phyloP scores from a whole-genome alignment of 2,329 filamentous ascomycete genomes.

The Calonectria hongkongensis region DNA sequence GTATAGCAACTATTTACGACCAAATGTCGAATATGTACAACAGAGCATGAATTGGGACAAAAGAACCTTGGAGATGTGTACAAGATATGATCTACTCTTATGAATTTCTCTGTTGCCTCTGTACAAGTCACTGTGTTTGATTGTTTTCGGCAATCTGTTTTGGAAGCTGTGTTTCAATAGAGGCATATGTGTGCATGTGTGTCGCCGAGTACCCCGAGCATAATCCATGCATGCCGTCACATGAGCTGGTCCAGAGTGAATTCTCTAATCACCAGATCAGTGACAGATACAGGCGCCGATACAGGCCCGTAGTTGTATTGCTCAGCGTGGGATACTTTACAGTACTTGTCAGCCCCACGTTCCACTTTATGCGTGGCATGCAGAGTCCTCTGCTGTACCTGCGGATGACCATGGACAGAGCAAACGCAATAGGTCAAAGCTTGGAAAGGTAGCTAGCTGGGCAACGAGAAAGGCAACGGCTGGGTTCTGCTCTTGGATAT shows the following conservation, averaged over 20 bases:
- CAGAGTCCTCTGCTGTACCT: slow-evolving; percentile 23
- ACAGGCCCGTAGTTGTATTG: no score
- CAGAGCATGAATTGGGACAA: slow-evolving; percentile 46
- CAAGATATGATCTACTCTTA: slow-evolving; percentile 30
- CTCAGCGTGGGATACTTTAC: no score
- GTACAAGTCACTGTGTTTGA: background rate
- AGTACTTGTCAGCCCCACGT: slow-evolving; percentile 29
- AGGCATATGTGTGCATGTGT: background rate
- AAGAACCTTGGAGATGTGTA: slow-evolving; percentile 39
- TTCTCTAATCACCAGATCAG: background rate
- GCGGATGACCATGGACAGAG: slow-evolving; percentile 28
- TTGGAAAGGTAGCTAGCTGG: slow-evolving; percentile 24
- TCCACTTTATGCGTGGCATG: slow-evolving; percentile 50
- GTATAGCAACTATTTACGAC: slow-evolving; percentile 43
- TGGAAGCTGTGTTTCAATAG: background rate
- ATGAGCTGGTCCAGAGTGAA: background rate
- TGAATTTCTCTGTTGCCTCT: background rate
- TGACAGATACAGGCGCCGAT: background rate
- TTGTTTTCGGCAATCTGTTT: background rate
- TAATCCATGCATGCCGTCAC: background rate
- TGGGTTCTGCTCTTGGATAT: slow-evolving; percentile 34
- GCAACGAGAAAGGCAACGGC: background rate
- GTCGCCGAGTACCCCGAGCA: slow-evolving; percentile 11
- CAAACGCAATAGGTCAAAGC: slow-evolving; percentile 1
- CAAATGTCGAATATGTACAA: slow-evolving; percentile 52